Conservation (phyloP, 768 basidiomycete species). For the Lactarius vividus region DNA sequence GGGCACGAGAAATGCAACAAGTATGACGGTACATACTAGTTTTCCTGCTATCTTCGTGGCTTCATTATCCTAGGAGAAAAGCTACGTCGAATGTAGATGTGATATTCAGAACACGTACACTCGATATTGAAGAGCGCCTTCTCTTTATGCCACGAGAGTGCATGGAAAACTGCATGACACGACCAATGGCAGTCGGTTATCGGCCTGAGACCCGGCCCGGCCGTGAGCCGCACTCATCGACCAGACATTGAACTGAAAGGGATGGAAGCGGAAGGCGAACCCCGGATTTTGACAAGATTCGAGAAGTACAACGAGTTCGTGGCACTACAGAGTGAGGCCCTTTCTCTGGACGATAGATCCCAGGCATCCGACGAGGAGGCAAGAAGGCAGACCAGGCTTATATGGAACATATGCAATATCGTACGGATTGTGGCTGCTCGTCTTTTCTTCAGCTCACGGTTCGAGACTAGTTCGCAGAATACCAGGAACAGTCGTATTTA, state of each 20-base stretch:
- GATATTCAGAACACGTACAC: conserved; percentile 1
- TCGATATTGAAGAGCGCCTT: background rate
- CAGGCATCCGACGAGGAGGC: conserved; percentile 35
- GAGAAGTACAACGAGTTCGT: conserved; percentile 59
- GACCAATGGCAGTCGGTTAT: background rate
- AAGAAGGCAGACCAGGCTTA: conserved; percentile 6
- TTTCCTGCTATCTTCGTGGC: conserved; percentile 9
- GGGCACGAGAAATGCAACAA: background rate
- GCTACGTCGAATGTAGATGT: background rate
- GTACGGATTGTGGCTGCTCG: conserved; percentile 5
- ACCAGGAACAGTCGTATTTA: conserved; percentile 91
- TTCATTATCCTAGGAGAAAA: conserved; percentile 15
- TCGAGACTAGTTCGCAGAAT: conserved; percentile 66
- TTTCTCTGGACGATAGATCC: conserved; percentile 45
- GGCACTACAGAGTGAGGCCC: conserved; percentile 47
- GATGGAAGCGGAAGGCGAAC: conserved; percentile 43
- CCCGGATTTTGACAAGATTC: conserved; percentile 50
- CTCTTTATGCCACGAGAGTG: conserved; percentile 20
- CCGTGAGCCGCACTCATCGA: background rate
- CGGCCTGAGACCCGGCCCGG: background rate
- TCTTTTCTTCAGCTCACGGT: conserved; percentile 7
- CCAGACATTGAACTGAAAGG: background rate
- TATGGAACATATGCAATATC: conserved; percentile 15
- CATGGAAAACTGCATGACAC: conserved; percentile 2
- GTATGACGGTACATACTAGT: conserved; percentile 12